Evolutionary conservation across 805 yeast species (phyloP), one percentile per base, ranked within the genome.

Genomic region (Saccharomyces eubayanus): DNA sequence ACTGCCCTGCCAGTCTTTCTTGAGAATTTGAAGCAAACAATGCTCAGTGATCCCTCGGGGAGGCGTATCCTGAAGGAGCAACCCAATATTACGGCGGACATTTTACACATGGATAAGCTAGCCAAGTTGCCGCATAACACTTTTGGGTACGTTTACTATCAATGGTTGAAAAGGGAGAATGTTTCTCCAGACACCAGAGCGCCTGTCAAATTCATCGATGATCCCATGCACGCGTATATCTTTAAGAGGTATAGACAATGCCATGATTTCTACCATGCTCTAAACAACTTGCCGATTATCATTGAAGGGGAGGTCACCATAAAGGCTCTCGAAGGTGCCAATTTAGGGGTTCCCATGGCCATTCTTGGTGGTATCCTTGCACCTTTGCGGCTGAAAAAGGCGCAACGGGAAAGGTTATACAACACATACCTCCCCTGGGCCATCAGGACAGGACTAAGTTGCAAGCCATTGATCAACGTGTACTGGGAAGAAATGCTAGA

Each of bases 281-380:
- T 94, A 29, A 86, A 95, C 0, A 92, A 95, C 14, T 76, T 89
- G 50, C 98, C 98, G 0, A 87, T 91, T 48, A 84, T 87, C 47
- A 81, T 94, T 59, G 98, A 94, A 65, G 99, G 99, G n/a, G 99
- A 94, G 66, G 85, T 94, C 51, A 89, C 97, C 0, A 85, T 94
- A 20, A 94, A 94, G 70, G 86, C 90, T 11, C 83, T 94, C 61
- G 99, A 92, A 69, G 95, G 84, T 63, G 85, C 94, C 64, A 92
- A 94, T 68, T 79, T 92, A 55, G 95, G 96, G 4, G 81, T 94
- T 47, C 97, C 97, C 12, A 91, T 92, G 95, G 90, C 97, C 2
- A 96, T 96, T 0, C 68, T 94, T 50, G 97, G 97, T 0, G 91
- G 96, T 0, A 61, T 88, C n/a, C 79, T 89, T 58, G 96, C 97